Percentiles rank a stretch among this genome's conserved stretches.
Evolutionary conservation across 257 asterid genomes (phyloP).

Genomic region (Cruciata laevipes): DNA sequence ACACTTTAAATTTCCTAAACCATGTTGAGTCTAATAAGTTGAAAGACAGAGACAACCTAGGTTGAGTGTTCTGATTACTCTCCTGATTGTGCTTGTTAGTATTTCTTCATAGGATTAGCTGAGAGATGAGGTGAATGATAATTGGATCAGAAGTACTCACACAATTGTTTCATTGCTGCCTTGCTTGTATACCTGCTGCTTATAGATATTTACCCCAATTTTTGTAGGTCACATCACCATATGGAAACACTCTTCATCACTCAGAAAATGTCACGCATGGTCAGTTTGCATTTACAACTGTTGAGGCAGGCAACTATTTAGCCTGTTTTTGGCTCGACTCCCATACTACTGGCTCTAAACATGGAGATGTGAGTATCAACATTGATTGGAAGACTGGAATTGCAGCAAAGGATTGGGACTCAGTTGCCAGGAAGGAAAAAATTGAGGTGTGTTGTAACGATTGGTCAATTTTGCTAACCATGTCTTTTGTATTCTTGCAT

Average conservation of each 20-base stretch:
- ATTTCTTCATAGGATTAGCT: slow-evolving; percentile 2
- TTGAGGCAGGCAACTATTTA: slow-evolving; percentile 68
- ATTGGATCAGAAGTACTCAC: background rate
- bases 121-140: background rate
- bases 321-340: slow-evolving; percentile 77
- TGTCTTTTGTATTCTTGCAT: background rate
- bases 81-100: background rate
- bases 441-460: slow-evolving; percentile 48
- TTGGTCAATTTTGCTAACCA: background rate
- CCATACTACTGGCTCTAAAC: slow-evolving; percentile 13
- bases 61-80: background rate
- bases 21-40: background rate
- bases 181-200: background rate
- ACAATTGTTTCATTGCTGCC: background rate
- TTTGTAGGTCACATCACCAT: slow-evolving; percentile 70
- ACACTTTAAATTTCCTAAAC: too few species aligned
- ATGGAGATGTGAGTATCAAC: slow-evolving; percentile 55
- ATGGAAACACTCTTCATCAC: slow-evolving; percentile 63
- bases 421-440: slow-evolving; percentile 85
- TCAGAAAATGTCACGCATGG: slow-evolving; percentile 65
- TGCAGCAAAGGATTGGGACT: slow-evolving; percentile 91
- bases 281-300: slow-evolving; percentile 79
- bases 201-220: background rate
- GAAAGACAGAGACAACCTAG: background rate
- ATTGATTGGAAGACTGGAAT: slow-evolving; percentile 87